These are phyloP conservation scores for Phenoliferia sp. DNA, from an alignment of 1,284 basidiomycete species.

Conservation along the genomic window DNA sequence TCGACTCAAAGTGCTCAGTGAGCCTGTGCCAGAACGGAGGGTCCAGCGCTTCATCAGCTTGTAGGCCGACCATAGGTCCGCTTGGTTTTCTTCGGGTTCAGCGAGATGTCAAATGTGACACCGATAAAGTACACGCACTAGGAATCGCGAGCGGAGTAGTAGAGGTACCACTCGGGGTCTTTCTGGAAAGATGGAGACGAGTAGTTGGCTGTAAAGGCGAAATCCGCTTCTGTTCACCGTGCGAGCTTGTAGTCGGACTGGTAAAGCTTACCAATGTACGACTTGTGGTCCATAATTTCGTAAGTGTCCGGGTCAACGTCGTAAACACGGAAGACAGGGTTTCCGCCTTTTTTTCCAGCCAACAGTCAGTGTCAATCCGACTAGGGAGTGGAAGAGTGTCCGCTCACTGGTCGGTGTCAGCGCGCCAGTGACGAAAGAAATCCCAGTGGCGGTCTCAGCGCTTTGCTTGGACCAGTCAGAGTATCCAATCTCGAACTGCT, in stretches of 20 bases:
- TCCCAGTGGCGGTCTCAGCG: conserved; percentile 51
- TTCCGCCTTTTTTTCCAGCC: no score
- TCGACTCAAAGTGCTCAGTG: conserved; percentile 53
- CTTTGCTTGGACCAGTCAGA: conserved; percentile 50
- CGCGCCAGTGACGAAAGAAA: conserved; percentile 53
- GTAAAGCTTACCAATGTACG: no score
- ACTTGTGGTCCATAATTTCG: conserved; percentile 51
- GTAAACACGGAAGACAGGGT: conserved; percentile 54
- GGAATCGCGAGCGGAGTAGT: conserved; percentile 54
- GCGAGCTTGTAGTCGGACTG: no score
- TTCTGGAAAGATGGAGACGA: conserved; percentile 23
- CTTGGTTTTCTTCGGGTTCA: no score
- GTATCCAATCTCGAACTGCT: conserved; percentile 58
- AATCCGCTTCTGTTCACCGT: conserved; percentile 38
- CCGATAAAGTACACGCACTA: conserved; percentile 40
- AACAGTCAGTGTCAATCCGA: no score
- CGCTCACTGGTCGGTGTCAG: conserved; percentile 53
- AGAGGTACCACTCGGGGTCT: conserved; percentile 53
- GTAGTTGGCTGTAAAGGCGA: no score
- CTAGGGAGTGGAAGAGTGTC: no score
- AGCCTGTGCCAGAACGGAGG: conserved; percentile 59
- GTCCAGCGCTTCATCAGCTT: conserved; percentile 43
- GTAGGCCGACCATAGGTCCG: conserved; percentile 16
- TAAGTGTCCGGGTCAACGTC: conserved; percentile 54
- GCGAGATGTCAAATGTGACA: no score